Evolutionary conservation across 345 rosid genomes (phyloP).

Genomic region (Murraya paniculata): DNA sequence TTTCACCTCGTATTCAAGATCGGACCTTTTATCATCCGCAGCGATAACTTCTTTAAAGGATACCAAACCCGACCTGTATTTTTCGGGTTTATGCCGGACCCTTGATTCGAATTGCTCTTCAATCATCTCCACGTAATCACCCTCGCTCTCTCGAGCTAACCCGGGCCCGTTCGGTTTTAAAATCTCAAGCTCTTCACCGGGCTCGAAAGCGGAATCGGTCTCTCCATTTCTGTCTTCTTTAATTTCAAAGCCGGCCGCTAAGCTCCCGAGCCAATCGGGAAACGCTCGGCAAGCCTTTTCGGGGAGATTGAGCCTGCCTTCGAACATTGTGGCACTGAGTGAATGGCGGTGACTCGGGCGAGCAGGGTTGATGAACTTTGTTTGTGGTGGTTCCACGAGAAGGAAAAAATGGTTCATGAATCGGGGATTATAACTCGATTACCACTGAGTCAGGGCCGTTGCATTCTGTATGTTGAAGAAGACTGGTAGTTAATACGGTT

Average conservation of each 20-base stretch:
- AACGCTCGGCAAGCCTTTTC: conserved; percentile 37
- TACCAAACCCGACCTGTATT: conserved; percentile 26
- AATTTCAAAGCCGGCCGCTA: conserved; percentile 40
- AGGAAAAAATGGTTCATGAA: neutral
- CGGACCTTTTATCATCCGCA: conserved; percentile 66
- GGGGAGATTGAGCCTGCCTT: conserved; percentile 52
- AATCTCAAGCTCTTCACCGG: conserved; percentile 61
- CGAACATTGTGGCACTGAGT: conserved; percentile 40
- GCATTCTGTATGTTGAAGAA: neutral
- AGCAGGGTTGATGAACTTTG: neutral
- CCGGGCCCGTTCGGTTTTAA: conserved; percentile 39
- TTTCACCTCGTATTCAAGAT: conserved; percentile 55
- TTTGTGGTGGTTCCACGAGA: conserved; percentile 12
- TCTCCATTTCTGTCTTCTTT: conserved; percentile 31
- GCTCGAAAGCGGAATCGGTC: conserved; percentile 26
- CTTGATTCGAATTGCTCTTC: conserved; percentile 20
- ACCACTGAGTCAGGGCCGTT: conserved; percentile 7
- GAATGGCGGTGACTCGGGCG: conserved; percentile 5
- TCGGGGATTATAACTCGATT: conserved; percentile 5
- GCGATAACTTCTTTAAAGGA: conserved; percentile 38
- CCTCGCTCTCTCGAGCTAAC: conserved; percentile 26
- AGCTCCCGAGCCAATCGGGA: conserved; percentile 52
- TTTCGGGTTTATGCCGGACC: conserved; percentile 23
- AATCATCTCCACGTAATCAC: conserved; percentile 13
- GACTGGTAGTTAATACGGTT: conserved; percentile 45